phyloP scores from a whole-genome alignment of 2,329 filamentous ascomycete species.

The Pseudogymnoascus sp. region DNA sequence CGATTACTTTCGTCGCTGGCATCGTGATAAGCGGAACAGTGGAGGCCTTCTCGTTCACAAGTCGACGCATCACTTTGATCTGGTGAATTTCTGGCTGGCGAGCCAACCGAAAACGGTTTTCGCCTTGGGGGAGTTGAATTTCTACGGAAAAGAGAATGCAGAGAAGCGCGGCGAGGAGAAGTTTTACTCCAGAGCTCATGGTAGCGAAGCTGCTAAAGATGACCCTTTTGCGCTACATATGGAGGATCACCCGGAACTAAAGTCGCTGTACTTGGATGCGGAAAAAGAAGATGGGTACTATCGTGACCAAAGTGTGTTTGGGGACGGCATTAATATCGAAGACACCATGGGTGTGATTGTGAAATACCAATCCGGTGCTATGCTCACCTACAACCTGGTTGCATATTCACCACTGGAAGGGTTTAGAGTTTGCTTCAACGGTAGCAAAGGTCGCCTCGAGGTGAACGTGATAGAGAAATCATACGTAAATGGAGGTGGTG shows the following conservation, averaged over 20 bases:
- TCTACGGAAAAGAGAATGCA: constrained; percentile 54
- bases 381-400: constrained; percentile 49
- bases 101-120: constrained; percentile 47
- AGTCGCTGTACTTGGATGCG: constrained; percentile 51
- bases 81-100: constrained; percentile 54
- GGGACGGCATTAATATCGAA: constrained; percentile 55
- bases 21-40: constrained; percentile 50
- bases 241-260: constrained; percentile 43
- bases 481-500: constrained; percentile 52
- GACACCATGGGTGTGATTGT: constrained; percentile 55
- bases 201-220: constrained; percentile 39
- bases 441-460: constrained; percentile 49
- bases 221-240: constrained; percentile 54
- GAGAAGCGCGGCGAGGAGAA: constrained; percentile 42
- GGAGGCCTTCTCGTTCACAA: constrained; percentile 54
- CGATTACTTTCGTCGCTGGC: constrained; percentile 56
- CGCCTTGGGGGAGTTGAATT: constrained; percentile 48
- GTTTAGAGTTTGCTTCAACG: constrained; percentile 49
- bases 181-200: constrained; percentile 43
- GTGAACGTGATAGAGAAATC: constrained; percentile 54
- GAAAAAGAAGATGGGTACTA: constrained; percentile 56
- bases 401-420: constrained; percentile 57
- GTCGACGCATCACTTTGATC: constrained; percentile 54
- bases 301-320: constrained; percentile 53
- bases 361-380: constrained; percentile 45